phyloP scores from a whole-genome alignment of 768 basidiomycete species.

The Termitomyces bulborhizus region DNA sequence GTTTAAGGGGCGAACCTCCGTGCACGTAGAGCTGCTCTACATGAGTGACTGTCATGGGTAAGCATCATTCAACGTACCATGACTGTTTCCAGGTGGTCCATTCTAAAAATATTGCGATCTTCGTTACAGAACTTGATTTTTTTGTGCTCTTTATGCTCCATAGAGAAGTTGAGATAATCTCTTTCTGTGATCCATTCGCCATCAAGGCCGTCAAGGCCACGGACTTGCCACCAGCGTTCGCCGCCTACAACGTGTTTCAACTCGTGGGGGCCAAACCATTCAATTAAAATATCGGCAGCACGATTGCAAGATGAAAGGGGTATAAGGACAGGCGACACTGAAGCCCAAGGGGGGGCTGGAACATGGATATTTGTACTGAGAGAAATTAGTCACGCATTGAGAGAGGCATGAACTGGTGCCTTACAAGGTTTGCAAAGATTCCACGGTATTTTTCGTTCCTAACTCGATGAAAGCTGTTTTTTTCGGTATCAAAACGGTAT shows the following conservation, averaged over 20 bases:
- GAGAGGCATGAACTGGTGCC: background rate
- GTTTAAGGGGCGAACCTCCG: background rate
- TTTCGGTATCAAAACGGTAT: background rate
- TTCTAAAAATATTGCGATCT: background rate
- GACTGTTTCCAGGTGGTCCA: background rate
- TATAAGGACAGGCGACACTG: slow-evolving; percentile 50
- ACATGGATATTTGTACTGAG: slow-evolving; percentile 59
- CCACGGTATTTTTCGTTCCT: background rate
- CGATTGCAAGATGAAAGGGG: slow-evolving; percentile 51
- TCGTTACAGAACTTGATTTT: background rate
- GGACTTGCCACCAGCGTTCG: slow-evolving; percentile 79
- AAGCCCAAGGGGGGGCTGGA: slow-evolving; percentile 61
- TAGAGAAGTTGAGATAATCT: slow-evolving; percentile 27
- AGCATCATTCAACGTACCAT: background rate
- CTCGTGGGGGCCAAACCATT: slow-evolving; percentile 35
- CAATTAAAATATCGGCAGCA: background rate
- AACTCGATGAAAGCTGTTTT: background rate
- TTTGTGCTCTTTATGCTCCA: background rate
- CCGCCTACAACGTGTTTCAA: slow-evolving; percentile 68
- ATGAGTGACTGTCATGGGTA: background rate
- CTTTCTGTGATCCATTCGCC: slow-evolving; percentile 57
- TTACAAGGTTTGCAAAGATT: background rate
- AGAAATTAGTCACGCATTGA: background rate
- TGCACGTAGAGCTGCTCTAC: background rate
- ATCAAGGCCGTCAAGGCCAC: slow-evolving; percentile 64